Conservation (phyloP, 129 eudicot species). For the Oenanthe sinensis region DNA sequence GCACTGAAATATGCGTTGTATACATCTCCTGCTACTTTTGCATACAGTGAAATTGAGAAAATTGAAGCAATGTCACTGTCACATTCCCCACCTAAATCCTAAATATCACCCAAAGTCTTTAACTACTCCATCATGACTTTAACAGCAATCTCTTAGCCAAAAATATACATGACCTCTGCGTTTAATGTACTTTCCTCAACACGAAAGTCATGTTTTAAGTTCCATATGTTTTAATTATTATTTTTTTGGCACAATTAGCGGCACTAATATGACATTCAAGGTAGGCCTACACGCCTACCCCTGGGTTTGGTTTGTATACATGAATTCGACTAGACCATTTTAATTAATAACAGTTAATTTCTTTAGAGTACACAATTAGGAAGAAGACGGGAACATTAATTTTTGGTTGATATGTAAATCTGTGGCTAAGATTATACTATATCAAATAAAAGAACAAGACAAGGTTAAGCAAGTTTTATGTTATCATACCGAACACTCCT, state of each 20-base stretch:
- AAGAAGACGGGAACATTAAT: background rate
- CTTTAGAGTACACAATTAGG: too few relatives aligned
- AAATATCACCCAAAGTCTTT: background rate
- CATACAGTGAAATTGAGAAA: background rate
- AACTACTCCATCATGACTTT: background rate
- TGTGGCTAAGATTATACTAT: too few relatives aligned
- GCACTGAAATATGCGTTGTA: background rate
- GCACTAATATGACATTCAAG: background rate
- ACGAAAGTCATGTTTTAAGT: background rate
- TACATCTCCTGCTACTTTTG: background rate
- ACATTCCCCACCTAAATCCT: slow-evolving; percentile 6
- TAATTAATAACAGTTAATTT: background rate
- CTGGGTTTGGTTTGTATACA: background rate
- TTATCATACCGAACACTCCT: too few relatives aligned
- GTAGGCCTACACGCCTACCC: background rate
- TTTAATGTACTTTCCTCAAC: background rate
- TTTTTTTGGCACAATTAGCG: background rate
- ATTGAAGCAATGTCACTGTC: background rate
- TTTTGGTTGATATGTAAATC: background rate
- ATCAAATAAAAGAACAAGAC: too few relatives aligned
- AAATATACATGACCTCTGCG: background rate
- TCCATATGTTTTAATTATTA: too few relatives aligned
- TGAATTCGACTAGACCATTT: background rate
- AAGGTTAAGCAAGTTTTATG: too few relatives aligned
- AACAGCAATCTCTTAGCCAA: background rate